Conservation (phyloP, 179 eudicot species). For the Beta corolliflora region DNA sequence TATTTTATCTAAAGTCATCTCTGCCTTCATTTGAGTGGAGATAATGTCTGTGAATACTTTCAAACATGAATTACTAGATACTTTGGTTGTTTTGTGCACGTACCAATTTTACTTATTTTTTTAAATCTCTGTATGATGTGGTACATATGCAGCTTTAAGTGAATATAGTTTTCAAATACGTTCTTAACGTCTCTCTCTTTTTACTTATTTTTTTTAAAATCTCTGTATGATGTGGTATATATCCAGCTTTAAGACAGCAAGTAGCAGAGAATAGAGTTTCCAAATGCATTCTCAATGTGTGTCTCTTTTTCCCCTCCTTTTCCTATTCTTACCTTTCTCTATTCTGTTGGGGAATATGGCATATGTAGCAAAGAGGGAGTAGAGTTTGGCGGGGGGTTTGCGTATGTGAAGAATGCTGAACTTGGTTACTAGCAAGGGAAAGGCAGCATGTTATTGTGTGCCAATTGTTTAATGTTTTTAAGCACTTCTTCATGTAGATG, state of each 20-base stretch:
- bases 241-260: background rate
- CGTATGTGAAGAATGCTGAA: no score
- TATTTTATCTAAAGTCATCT: no score
- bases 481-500: no score
- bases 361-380: background rate
- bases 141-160: background rate
- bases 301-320: background rate
- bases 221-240: background rate
- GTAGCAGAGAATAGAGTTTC: background rate
- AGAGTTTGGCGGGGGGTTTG: no score
- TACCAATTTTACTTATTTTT: background rate
- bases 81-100: background rate
- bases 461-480: no score
- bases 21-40: background rate
- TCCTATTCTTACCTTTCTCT: background rate
- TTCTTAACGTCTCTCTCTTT: background rate
- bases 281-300: background rate
- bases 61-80: background rate
- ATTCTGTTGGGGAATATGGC: background rate
- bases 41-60: background rate
- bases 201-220: no score
- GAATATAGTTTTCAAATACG: background rate
- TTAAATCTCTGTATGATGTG: no score
- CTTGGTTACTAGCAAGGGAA: no score
- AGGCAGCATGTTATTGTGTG: no score